Base-by-base conservation (phyloP, 2,329 filamentous ascomycete species). In the Alternaria brassicicola region DNA sequence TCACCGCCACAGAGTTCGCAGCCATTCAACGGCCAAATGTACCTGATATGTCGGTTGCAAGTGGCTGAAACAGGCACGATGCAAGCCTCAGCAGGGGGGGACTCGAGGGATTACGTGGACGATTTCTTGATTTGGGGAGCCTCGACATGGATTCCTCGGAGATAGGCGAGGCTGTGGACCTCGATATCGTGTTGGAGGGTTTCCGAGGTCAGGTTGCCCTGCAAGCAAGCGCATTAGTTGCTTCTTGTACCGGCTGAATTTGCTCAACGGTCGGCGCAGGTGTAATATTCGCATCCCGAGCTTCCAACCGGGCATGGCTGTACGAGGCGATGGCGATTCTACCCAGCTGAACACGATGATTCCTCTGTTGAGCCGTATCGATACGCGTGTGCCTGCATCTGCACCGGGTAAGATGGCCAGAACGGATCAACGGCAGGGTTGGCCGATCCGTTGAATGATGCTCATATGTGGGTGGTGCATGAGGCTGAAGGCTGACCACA, bases 401-500 rank as follows among this genome's bases (percentile, higher is more conserved):
- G 43, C 33, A 26, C 53, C n/a, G 43, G 47, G 46, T 46, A 49
- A 15, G 33, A 30, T 59, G 61, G 63, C 68, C 57, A 70, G 69
- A 71, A 64, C 61, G 38, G 69, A 72, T 72, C 64, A 52, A 57
- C 68, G 35, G 7, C 59, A 58, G 46, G 62, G 59, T 48, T 52
- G 15, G 43, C 25, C 17, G 56, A 56, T 47, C 52, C n/a, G 31
- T 38, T 46, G 56, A 52, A 25, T 50, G 46, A 47, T 59, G 38
- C 35, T 28, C 21, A 19, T 48, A 7, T 42, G 25, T 42, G 52
- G 33, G 28, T 47, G 30, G 43, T 25, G n/a, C 19, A n/a, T 46
- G 43, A 47, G 43, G 43, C 30, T 35, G 28, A 31, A 42, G 13
- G 26, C 13, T 4, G 15, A 47, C 28, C 5, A 4, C 19, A 17